A percentile compares a stretch with the other conserved stretches of the same genome.
phyloP scores from a whole-genome alignment of 2,329 filamentous ascomycete species.

The Hypocreales sp. region DNA sequence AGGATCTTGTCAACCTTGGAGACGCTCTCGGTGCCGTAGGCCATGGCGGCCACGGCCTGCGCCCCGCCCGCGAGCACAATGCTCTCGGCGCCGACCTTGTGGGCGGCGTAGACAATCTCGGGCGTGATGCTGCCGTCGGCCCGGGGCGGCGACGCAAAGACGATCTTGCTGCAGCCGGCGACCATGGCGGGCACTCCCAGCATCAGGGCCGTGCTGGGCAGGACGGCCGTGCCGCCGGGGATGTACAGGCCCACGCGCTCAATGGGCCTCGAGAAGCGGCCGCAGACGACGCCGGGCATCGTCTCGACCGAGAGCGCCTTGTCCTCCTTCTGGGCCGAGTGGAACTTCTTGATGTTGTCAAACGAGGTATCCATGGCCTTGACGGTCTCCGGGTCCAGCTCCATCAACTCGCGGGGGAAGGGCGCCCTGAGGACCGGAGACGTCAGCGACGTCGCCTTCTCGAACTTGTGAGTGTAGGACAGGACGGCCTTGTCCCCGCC shows the following conservation, averaged over 20 bases:
- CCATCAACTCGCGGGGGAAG: constrained; percentile 75
- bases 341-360: constrained; percentile 89
- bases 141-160: constrained; percentile 82
- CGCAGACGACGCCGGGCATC: constrained; percentile 94
- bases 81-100: constrained; percentile 90
- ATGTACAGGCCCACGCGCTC: constrained; percentile 95
- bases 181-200: constrained; percentile 95
- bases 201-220: constrained; percentile 95
- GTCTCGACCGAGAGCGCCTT: constrained; percentile 79
- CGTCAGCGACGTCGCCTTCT: constrained; percentile 82
- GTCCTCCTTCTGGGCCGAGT: constrained; percentile 76
- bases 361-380: constrained; percentile 88
- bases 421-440: constrained; percentile 83
- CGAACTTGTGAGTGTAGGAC: constrained; percentile 93
- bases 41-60: constrained; percentile 91
- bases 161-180: constrained; percentile 87
- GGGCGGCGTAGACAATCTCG: constrained; percentile 92
- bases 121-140: constrained; percentile 82
- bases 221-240: constrained; percentile 89
- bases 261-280: constrained; percentile 81
- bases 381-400: constrained; percentile 67
- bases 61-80: constrained; percentile 93
- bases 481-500: constrained; percentile 80
- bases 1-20: constrained; percentile 98
- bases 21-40: constrained; percentile 88